A percentile compares a stretch with the other conserved stretches of the same genome.
phyloP scores from a whole-genome alignment of 2,329 filamentous ascomycete species.

The Graphilbum sp. region DNA sequence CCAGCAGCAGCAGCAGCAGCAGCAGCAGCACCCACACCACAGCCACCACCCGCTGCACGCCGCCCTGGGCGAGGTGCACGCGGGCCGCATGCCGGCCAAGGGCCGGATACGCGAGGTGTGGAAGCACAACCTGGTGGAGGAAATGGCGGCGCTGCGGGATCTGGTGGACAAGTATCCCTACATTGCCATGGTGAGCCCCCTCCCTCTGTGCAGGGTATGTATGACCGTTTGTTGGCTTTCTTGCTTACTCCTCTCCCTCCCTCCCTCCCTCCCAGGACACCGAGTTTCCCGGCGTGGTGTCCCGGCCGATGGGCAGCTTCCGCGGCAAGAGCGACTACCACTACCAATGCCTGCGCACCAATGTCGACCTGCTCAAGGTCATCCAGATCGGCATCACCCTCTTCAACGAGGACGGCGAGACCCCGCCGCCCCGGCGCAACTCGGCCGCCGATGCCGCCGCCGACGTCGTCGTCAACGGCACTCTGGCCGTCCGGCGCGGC shows the following conservation, averaged over 20 bases:
- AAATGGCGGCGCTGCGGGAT: conserved; percentile 71
- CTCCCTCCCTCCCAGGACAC: conserved; percentile 50
- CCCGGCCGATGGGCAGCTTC: conserved; percentile 87
- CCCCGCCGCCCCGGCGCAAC: conserved; percentile 54
- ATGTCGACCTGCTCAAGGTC: conserved; percentile 93
- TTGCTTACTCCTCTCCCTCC: conserved; percentile 1
- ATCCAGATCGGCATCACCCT: conserved; percentile 93
- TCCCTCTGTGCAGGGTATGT: too few species aligned
- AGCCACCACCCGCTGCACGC: conserved; percentile 11
- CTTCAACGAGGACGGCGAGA: conserved; percentile 80
- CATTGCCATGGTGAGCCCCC: conserved; percentile 74
- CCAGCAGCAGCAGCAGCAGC: conserved; percentile 21
- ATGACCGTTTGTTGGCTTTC: conserved; percentile 1
- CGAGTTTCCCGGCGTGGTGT: conserved; percentile 95
- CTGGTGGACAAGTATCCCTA: conserved; percentile 85
- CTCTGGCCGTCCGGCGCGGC: conserved; percentile 18
- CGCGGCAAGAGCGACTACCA: conserved; percentile 94
- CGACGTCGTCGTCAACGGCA: conserved; percentile 12
- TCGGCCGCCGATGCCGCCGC: conserved; percentile 22
- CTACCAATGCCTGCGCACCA: conserved; percentile 92
- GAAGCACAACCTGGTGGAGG: conserved; percentile 78
- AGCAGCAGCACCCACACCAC: conserved; percentile 35
- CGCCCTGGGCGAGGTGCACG: conserved; percentile 31
- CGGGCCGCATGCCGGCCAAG: conserved; percentile 42
- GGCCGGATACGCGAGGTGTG: conserved; percentile 90